These are phyloP conservation scores for Leccinum proximum DNA, from an alignment of 1,284 basidiomycete genomes.

Conservation along the genomic window DNA sequence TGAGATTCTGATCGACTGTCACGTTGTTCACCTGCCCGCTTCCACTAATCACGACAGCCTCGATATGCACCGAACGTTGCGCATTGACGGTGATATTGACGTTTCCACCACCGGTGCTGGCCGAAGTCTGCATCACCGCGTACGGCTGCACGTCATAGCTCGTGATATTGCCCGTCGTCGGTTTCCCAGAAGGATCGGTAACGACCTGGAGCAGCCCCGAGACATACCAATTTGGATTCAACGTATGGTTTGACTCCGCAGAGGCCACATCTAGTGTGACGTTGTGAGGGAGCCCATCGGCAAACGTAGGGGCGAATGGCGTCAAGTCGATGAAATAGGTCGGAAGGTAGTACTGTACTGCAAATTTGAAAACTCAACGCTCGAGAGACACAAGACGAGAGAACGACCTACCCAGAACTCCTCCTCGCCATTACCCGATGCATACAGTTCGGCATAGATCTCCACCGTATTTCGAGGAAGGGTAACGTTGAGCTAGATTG, in stretches of 20 bases:
- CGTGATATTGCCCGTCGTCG: constrained; percentile 69
- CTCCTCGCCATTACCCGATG: constrained; percentile 71
- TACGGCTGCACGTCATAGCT: too few relatives aligned
- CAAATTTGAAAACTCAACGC: neutral
- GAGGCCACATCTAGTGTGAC: constrained; percentile 73
- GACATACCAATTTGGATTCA: constrained; percentile 76
- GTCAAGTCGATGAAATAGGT: constrained; percentile 79
- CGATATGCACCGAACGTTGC: constrained; percentile 41
- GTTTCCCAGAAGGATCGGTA: constrained; percentile 57
- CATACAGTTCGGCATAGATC: constrained; percentile 69
- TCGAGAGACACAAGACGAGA: constrained; percentile 5
- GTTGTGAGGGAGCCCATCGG: constrained; percentile 65
- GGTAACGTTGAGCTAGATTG: constrained; percentile 57
- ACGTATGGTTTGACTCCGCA: constrained; percentile 60
- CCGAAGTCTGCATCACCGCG: constrained; percentile 47
- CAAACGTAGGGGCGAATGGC: constrained; percentile 72
- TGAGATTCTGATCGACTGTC: too few relatives aligned
- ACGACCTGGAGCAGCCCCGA: constrained; percentile 70
- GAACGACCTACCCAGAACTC: constrained; percentile 66
- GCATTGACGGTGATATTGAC: constrained; percentile 48
- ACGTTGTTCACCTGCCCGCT: constrained; percentile 42
- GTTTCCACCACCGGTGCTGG: constrained; percentile 39
- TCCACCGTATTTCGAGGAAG: constrained; percentile 66
- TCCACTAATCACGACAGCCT: constrained; percentile 45
- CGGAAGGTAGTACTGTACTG: constrained; percentile 45